Evolutionary conservation across 2,329 filamentous ascomycete species (phyloP).

Genomic region (Penicillium hordei): DNA sequence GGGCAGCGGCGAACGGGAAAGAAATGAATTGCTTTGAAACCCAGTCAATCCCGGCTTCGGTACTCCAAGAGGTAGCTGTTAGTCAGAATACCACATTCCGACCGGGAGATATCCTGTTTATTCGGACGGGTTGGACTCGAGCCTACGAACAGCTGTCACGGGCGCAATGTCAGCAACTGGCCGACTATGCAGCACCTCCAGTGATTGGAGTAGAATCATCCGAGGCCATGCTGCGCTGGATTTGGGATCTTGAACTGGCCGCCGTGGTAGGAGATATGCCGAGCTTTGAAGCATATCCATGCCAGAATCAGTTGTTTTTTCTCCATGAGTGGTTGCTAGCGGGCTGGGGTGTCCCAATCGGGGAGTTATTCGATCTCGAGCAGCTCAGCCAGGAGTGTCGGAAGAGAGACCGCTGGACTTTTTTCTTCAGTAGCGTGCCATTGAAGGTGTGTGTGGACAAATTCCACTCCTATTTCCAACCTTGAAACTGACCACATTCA

Average conservation of each 20-base stretch:
- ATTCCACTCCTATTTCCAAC: neutral
- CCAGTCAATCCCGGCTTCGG: conserved; percentile 45
- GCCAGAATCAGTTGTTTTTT: conserved; percentile 21
- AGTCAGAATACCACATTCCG: conserved; percentile 47
- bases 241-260: conserved; percentile 58
- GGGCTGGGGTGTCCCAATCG: conserved; percentile 52
- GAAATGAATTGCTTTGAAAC: conserved; percentile 44
- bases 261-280: conserved; percentile 59
- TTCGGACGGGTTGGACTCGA: conserved; percentile 55
- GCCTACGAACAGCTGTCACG: conserved; percentile 43
- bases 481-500: neutral
- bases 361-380: conserved; percentile 50
- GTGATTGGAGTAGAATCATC: conserved; percentile 52
- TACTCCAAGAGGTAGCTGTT: conserved; percentile 47
- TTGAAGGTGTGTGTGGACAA: conserved; percentile 40
- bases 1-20: conserved; percentile 42
- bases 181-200: conserved; percentile 30
- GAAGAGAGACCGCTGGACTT: conserved; percentile 40
- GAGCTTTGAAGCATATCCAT: conserved; percentile 53
- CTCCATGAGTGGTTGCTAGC: conserved; percentile 41
- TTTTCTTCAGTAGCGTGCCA: conserved; percentile 52
- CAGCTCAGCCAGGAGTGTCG: conserved; percentile 40
- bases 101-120: conserved; percentile 57
- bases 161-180: conserved; percentile 41
- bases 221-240: conserved; percentile 53